Evolutionary conservation across 768 basidiomycete species (phyloP), one percentile per base, ranked within the genome.

Genomic region (Pleurotus ostreatus): DNA sequence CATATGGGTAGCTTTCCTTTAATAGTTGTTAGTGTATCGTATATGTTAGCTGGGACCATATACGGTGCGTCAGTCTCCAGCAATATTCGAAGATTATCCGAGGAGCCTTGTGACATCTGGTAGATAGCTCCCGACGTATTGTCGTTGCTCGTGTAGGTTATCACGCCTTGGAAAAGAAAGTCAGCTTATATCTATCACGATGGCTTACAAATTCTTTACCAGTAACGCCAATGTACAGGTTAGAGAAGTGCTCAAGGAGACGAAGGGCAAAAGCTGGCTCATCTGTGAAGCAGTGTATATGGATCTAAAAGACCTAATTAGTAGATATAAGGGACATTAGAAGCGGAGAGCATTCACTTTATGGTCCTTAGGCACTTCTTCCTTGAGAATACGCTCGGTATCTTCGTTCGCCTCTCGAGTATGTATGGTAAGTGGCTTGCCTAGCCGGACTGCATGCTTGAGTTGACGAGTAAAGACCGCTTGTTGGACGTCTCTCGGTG

Each of bases 241-340:
- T 91, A 0, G 88, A 83, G 66, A 93, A 94, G 61, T 90, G 80
- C 13, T 80, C 81, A 1, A 94, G 74, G 13, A 95, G 74, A 2
- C 86, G 78, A 39, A 74, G 74, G 0, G 86, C 92, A 60, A 93
- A 86, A 16, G 75, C 84, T 0, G 89, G 89, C 0, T 86, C 75
- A 66, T 94, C 92, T 1, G 92, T 93, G 68, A 89, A 94, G 65
- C 92, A 95, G 61, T 94, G 93, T 4, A 95, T 76, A 63, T 94
- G 92, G 25, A 94, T 85, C 85, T 90, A 22, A 23, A 23, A 22
- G 45, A 57, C 3, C 9, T 20, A 9, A 40, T 20, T 20, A 20
- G 9, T 11, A 12, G 9, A 34, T 34, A 34, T 34, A 4, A 9
- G 8, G 30, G 9, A 23, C 41, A 40, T 16, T 8, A 16, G 13